A percentile compares a stretch with the other conserved stretches of the same genome.
phyloP scores from a whole-genome alignment of 495 filamentous ascomycete genomes.

The Baudoinia panamericana region DNA sequence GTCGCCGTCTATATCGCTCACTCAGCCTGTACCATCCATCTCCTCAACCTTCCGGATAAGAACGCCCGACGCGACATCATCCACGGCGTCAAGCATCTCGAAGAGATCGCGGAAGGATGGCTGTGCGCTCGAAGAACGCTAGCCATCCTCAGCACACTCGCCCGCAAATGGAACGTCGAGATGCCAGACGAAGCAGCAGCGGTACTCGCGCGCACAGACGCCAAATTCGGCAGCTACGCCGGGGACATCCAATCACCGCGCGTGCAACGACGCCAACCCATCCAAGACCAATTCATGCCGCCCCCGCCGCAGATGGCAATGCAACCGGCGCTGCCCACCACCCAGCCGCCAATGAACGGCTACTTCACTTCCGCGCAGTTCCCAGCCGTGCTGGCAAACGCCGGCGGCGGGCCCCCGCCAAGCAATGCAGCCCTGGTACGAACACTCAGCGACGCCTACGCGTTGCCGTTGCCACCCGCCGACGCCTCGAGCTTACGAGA shows the following conservation, averaged over 20 bases:
- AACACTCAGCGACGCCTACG: not conserved
- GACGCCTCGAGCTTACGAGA: conserved; percentile 6
- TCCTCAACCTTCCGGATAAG: conserved; percentile 85
- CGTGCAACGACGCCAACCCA: not conserved
- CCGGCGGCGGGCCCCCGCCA: not conserved
- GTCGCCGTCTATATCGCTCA: conserved; percentile 92
- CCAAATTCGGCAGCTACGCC: conserved; percentile 34
- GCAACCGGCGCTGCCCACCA: not conserved
- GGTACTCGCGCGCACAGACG: conserved; percentile 53
- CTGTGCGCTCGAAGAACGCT: conserved; percentile 77
- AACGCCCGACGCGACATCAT: conserved; percentile 77
- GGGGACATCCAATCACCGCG: conserved; percentile 18
- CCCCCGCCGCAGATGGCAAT: not conserved
- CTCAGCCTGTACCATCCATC: conserved; percentile 83
- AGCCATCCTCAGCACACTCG: conserved; percentile 71
- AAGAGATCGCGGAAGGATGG: conserved; percentile 95
- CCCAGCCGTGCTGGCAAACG: not conserved
- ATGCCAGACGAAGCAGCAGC: conserved; percentile 69
- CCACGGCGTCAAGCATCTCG: conserved; percentile 80
- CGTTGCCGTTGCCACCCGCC: not conserved
- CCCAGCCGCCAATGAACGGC: not conserved
- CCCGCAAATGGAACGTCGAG: conserved; percentile 74
- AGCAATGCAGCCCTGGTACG: conserved; percentile 3
- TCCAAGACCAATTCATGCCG: not conserved
- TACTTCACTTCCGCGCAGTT: not conserved